Base-by-base conservation (phyloP, 345 rosid genomes). In the Salix brachista region DNA sequence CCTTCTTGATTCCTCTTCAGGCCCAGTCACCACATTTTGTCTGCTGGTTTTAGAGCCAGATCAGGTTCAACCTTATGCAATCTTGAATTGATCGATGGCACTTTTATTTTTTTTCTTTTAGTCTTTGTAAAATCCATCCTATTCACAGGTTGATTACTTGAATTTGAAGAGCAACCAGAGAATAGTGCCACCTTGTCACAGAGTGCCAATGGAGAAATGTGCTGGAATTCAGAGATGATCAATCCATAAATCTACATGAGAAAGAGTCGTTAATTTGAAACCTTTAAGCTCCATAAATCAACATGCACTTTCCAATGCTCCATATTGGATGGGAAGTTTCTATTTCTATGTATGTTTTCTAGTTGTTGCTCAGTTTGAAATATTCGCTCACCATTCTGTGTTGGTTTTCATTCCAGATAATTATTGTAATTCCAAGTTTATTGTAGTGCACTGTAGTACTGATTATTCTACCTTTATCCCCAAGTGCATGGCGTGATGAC, bases 91-190 rank as follows among this genome's bases (percentile, higher is more conserved):
- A 2, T 25, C 42, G 23, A 30, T 64, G 41, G 3, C 16, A 26
- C 37, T 32, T 52, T 25, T 58, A 4, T 14, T n/a, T 32, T 8
- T 41, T 28, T 28, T 50, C 17, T 36, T 6, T 26, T 5, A 70
- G 6, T 68, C 69, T n/a, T 70, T 4, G 72, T 68, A 32, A n/a
- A 39, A 60, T 64, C 16, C 14, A n/a, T 79, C 62, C 77, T 61
- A 37, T 73, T 80, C 75, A 61, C 88, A 93, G 97, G 96, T 91
- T 84, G 97, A 93, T 85, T 95, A 91, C 84, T 80, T 90, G 89
- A 91, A 93, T 83, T 85, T 95, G 87, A 95, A 89, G 93, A 95
- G 83, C 52, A 88, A 87, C 69, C 86, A 87, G 84, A 90, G 97
- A 84, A 76, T 89, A 80, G 44, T 71, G 71, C 84, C 78, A 86